Percentiles rank a stretch among this genome's conserved stretches.
phyloP scores from a whole-genome alignment of 1,284 basidiomycete species.

The Grifola frondosa region DNA sequence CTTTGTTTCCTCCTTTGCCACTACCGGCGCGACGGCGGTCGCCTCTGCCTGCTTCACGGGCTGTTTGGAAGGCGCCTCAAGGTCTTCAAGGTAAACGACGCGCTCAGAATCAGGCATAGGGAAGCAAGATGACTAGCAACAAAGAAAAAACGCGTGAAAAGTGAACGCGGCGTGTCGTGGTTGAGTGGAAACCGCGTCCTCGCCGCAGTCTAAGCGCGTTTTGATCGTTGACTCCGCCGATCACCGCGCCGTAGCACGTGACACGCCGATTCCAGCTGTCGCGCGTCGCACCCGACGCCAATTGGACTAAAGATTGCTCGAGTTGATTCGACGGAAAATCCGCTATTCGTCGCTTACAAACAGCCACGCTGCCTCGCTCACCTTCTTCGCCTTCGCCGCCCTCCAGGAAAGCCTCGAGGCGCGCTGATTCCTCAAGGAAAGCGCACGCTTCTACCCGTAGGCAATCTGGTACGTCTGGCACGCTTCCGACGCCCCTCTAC shows the following conservation, averaged over 20 bases:
- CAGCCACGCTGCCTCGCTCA: slow-evolving; percentile 71
- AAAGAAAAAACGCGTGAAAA: slow-evolving; percentile 4
- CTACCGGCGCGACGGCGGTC: slow-evolving; percentile 12
- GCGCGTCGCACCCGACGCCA: not conserved
- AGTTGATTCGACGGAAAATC: slow-evolving; percentile 1
- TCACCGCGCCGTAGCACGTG: not conserved
- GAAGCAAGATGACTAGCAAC: slow-evolving; percentile 1
- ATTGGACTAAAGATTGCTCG: slow-evolving; percentile 3
- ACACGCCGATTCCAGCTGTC: slow-evolving; percentile 3
- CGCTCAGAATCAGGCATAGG: slow-evolving; percentile 36
- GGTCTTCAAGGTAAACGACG: slow-evolving; percentile 59
- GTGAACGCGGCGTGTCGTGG: slow-evolving; percentile 12
- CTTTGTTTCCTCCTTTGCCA: slow-evolving; percentile 3
- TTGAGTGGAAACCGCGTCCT: slow-evolving; percentile 19
- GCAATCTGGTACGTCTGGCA: slow-evolving; percentile 21
- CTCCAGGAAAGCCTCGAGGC: slow-evolving; percentile 28
- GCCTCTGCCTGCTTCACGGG: slow-evolving; percentile 10
- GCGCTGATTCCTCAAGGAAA: slow-evolving; percentile 25
- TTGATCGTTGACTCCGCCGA: not conserved
- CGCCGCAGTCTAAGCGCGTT: slow-evolving; percentile 6
- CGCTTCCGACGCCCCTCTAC: slow-evolving; percentile 21
- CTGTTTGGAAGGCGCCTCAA: slow-evolving; percentile 34
- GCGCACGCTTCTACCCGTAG: slow-evolving; percentile 16
- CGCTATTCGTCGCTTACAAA: too few relatives aligned
- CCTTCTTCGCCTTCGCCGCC: slow-evolving; percentile 75